These are phyloP conservation scores for Neurospora tetraspora DNA, from an alignment of 495 filamentous ascomycete species.

Conservation along the genomic window DNA sequence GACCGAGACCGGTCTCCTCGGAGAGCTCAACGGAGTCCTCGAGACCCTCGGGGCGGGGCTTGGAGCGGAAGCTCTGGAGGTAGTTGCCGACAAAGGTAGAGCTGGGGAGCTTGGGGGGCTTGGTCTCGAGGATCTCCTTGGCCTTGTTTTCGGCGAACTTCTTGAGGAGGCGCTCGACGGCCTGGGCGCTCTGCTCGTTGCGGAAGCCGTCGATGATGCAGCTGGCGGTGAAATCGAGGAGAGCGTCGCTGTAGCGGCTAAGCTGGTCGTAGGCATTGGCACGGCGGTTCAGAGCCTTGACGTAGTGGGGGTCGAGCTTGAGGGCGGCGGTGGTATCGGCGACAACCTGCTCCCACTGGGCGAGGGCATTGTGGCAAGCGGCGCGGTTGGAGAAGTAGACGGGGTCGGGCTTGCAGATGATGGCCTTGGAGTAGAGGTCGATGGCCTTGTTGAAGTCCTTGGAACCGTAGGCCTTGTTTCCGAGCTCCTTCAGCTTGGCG, in stretches of 20 bases:
- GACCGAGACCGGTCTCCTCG: slow-evolving; percentile 73
- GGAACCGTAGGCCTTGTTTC: slow-evolving; percentile 89
- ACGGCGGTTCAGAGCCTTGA: slow-evolving; percentile 93
- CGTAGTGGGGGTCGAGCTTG: slow-evolving; percentile 84
- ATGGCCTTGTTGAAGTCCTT: slow-evolving; percentile 91
- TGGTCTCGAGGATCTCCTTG: slow-evolving; percentile 71
- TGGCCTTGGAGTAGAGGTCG: slow-evolving; percentile 86
- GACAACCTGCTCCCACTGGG: slow-evolving; percentile 89
- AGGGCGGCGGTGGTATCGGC: slow-evolving; percentile 95
- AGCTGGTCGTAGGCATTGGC: slow-evolving; percentile 94
- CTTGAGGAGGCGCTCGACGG: slow-evolving; percentile 88
- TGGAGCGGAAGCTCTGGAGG: slow-evolving; percentile 88
- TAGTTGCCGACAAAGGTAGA: slow-evolving; percentile 97
- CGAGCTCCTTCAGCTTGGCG: slow-evolving; percentile 82
- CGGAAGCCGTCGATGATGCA: slow-evolving; percentile 97
- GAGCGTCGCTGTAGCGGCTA: slow-evolving; percentile 80
- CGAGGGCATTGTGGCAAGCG: slow-evolving; percentile 89
- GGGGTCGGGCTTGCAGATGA: slow-evolving; percentile 92
- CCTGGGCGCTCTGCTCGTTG: slow-evolving; percentile 76
- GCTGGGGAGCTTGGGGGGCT: slow-evolving; percentile 65
- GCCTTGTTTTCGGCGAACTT: slow-evolving; percentile 93
- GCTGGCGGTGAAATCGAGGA: slow-evolving; percentile 95
- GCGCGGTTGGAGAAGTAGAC: slow-evolving; percentile 98
- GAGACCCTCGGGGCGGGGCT: slow-evolving; percentile 68
- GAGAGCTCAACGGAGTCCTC: slow-evolving; percentile 66